Percentiles rank a stretch among this genome's conserved stretches.
Evolutionary conservation across 1,139 yeast species (phyloP).

Genomic region (Blastobotrys indianensis): DNA sequence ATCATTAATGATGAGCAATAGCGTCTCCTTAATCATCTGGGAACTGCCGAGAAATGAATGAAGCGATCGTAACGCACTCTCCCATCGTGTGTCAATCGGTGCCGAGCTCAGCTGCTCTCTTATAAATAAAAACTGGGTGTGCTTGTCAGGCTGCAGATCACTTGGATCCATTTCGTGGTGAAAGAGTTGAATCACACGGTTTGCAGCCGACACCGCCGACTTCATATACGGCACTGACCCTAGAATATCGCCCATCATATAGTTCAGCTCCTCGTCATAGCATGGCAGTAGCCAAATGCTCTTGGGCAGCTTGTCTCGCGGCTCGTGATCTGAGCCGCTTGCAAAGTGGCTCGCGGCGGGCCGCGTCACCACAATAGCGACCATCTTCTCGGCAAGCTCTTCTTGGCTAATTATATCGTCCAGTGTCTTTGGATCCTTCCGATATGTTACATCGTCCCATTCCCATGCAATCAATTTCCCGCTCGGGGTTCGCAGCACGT

Average conservation of each 20-base stretch:
- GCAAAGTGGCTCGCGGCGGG: conserved; percentile 6
- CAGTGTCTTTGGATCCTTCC: not conserved
- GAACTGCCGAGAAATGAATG: too few species aligned
- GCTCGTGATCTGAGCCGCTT: not conserved
- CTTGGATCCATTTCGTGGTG: not conserved
- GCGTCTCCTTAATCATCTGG: too few species aligned
- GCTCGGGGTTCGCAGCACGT: conserved; percentile 11
- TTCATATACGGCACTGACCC: conserved; percentile 7
- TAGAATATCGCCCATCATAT: conserved; percentile 10
- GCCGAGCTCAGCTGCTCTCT: too few species aligned
- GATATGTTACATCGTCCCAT: conserved; percentile 10
- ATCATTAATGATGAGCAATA: too few species aligned
- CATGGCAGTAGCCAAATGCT: conserved; percentile 5
- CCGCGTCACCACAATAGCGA: conserved; percentile 12
- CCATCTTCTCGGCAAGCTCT: conserved; percentile 9
- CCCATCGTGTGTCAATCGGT: too few species aligned
- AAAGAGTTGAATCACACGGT: conserved; percentile 3
- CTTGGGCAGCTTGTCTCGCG: not conserved
- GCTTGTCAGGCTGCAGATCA: too few species aligned
- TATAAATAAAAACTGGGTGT: too few species aligned
- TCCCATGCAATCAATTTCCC: conserved; percentile 10
- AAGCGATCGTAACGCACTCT: too few species aligned
- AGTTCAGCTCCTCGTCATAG: conserved; percentile 12
- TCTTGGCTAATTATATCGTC: conserved; percentile 3
- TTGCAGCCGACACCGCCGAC: conserved; percentile 3